Percentiles rank a stretch among this genome's conserved stretches.
Evolutionary conservation across 2,329 filamentous ascomycete genomes (phyloP).

Genomic region (Claviceps sp.): DNA sequence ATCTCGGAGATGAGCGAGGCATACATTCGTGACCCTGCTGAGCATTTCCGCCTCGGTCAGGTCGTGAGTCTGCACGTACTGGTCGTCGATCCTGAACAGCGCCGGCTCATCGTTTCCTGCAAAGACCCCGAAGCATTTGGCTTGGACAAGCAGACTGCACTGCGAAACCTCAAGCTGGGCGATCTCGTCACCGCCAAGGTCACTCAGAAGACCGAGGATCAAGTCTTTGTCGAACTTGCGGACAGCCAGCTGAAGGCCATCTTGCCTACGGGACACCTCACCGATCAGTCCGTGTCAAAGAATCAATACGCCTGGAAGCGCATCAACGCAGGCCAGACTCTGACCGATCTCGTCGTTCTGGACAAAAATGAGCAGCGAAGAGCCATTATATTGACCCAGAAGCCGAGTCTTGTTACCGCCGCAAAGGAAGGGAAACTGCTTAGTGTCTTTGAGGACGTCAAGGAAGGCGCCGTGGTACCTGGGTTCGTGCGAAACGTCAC

Average conservation of each 20-base stretch:
- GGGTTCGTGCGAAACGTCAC: slow-evolving; percentile 84
- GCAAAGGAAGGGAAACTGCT: slow-evolving; percentile 60
- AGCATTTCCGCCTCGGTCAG: slow-evolving; percentile 84
- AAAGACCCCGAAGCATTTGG: slow-evolving; percentile 75
- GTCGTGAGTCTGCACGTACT: slow-evolving; percentile 85
- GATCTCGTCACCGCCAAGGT: slow-evolving; percentile 66
- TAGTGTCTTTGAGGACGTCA: slow-evolving; percentile 56
- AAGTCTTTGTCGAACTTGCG: slow-evolving; percentile 63
- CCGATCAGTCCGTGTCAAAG: slow-evolving; percentile 73
- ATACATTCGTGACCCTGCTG: slow-evolving; percentile 75
- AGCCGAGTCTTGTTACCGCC: slow-evolving; percentile 68
- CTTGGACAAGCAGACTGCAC: slow-evolving; percentile 59
- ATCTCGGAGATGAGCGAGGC: slow-evolving; percentile 97
- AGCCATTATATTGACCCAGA: slow-evolving; percentile 65
- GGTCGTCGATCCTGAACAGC: slow-evolving; percentile 57
- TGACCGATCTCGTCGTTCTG: slow-evolving; percentile 74
- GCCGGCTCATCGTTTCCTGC: slow-evolving; percentile 77
- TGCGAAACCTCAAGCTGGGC: slow-evolving; percentile 61
- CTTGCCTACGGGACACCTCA: slow-evolving; percentile 64
- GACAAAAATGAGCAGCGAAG: slow-evolving; percentile 70
- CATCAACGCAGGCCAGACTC: slow-evolving; percentile 69
- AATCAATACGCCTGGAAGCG: slow-evolving; percentile 64
- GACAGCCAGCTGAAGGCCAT: slow-evolving; percentile 64
- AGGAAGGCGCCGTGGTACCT: slow-evolving; percentile 52
- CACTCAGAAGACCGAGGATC: slow-evolving; percentile 66